Conservation (phyloP, 2,329 filamentous ascomycete genomes). For the Sporothrix brasiliensis region DNA sequence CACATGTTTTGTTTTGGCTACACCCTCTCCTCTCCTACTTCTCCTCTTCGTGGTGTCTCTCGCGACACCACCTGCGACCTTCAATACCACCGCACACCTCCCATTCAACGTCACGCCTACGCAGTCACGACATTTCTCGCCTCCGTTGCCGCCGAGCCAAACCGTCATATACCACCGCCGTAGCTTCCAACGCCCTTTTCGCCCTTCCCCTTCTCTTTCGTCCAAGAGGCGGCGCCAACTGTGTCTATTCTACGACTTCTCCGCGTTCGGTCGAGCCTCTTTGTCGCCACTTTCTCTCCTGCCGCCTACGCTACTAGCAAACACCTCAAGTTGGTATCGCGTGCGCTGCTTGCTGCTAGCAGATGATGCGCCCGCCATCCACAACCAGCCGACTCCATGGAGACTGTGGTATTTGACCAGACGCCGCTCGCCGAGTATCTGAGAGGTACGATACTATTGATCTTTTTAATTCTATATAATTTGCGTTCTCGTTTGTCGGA, state of each 20-base stretch:
- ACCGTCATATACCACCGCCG: conserved; percentile 27
- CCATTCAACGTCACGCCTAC: conserved; percentile 12
- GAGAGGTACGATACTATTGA: conserved; percentile 65
- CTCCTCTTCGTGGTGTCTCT: neutral
- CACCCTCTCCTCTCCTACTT: neutral
- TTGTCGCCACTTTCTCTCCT: conserved; percentile 18
- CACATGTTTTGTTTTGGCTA: neutral
- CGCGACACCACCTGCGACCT: neutral
- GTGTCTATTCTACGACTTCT: neutral
- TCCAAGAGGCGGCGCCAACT: neutral
- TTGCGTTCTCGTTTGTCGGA: neutral
- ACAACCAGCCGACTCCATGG: conserved; percentile 63
- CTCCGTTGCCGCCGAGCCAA: conserved; percentile 26
- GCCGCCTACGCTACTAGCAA: conserved; percentile 8
- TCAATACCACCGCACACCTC: conserved; percentile 13
- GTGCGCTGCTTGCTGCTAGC: conserved; percentile 25
- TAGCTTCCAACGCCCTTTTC: conserved; percentile 11
- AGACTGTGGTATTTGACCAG: conserved; percentile 83
- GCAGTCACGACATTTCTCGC: neutral
- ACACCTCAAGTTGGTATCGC: neutral
- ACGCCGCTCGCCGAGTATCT: conserved; percentile 88
- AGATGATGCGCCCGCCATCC: conserved; percentile 28
- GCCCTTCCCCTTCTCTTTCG: neutral
- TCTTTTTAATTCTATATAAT: neutral
- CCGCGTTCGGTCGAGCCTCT: neutral